A percentile compares a stretch with the other conserved stretches of the same genome.
phyloP scores from a whole-genome alignment of 1,284 basidiomycete species.

The Gastroboletus turbinatus region DNA sequence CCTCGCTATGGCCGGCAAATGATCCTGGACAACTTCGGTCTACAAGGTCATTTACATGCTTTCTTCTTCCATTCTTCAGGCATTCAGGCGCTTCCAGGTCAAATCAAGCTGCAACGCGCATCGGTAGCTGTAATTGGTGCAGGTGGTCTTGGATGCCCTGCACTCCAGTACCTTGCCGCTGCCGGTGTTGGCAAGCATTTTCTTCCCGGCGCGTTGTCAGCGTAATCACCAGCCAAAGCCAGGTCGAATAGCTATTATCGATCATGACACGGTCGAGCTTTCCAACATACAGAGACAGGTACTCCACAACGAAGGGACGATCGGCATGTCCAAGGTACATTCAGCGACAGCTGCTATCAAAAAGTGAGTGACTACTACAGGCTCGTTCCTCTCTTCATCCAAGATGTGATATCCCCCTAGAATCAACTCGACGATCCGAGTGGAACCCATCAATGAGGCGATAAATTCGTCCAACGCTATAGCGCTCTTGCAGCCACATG shows the following conservation, averaged over 20 bases:
- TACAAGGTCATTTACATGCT: constrained; percentile 56
- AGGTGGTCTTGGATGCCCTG: constrained; percentile 95
- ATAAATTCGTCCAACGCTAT: constrained; percentile 64
- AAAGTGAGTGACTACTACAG: constrained; percentile 46
- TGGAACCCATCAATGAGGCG: constrained; percentile 53
- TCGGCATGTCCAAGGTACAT: constrained; percentile 84
- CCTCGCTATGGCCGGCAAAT: constrained; percentile 94
- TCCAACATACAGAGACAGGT: constrained; percentile 96
- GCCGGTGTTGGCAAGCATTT: constrained; percentile 79
- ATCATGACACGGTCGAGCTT: constrained; percentile 87
- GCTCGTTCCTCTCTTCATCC: neutral
- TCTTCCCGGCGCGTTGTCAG: neutral
- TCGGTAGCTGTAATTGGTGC: constrained; percentile 90
- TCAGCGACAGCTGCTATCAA: constrained; percentile 72
- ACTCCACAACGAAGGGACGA: constrained; percentile 76
- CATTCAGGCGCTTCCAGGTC: constrained; percentile 53
- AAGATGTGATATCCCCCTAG: constrained; percentile 39
- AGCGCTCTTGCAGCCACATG: constrained; percentile 58
- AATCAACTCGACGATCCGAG: constrained; percentile 63
- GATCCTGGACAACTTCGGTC: constrained; percentile 89
- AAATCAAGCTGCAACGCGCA: constrained; percentile 75
- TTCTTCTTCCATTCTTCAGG: neutral
- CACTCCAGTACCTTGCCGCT: constrained; percentile 89
- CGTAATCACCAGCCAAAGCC: constrained; percentile 5
- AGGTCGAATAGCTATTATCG: constrained; percentile 86